These are phyloP conservation scores for Linnemannia zychae DNA, from an alignment of 192 early-diverging fungal genomes.

Conservation along the genomic window DNA sequence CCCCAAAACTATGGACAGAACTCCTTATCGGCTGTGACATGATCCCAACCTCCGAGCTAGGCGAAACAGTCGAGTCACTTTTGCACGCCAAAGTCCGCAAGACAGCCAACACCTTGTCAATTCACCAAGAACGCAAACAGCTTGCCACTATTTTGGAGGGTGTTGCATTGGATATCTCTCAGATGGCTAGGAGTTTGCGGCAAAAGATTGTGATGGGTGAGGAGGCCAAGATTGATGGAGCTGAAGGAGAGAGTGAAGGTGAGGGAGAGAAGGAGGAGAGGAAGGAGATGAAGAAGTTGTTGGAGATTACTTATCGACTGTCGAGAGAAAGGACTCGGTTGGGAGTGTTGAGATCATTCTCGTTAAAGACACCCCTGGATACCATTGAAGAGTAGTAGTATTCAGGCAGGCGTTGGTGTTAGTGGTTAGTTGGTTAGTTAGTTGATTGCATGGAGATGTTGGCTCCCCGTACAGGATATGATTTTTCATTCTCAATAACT, in stretches of 20 bases:
- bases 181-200: not conserved
- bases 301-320: conserved; percentile 1
- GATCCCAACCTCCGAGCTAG: not conserved
- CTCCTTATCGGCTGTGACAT: conserved; percentile 11
- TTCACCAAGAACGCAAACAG: not conserved
- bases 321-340: conserved; percentile 1
- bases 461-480: not conserved
- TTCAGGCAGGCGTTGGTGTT: too few relatives aligned
- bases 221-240: not conserved
- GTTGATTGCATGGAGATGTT: not conserved
- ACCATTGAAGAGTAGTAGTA: not conserved
- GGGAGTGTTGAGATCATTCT: not conserved
- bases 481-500: not conserved
- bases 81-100: not conserved
- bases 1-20: conserved; percentile 1
- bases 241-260: not conserved
- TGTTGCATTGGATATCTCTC: not conserved
- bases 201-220: not conserved
- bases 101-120: not conserved
- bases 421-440: too few relatives aligned
- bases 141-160: not conserved
- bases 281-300: too few relatives aligned
- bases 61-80: not conserved
- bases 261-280: not conserved
- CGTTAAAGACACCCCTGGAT: not conserved